Conservation (phyloP, 2,329 filamentous ascomycete species). For the Hypoxylon rubiginosum region DNA sequence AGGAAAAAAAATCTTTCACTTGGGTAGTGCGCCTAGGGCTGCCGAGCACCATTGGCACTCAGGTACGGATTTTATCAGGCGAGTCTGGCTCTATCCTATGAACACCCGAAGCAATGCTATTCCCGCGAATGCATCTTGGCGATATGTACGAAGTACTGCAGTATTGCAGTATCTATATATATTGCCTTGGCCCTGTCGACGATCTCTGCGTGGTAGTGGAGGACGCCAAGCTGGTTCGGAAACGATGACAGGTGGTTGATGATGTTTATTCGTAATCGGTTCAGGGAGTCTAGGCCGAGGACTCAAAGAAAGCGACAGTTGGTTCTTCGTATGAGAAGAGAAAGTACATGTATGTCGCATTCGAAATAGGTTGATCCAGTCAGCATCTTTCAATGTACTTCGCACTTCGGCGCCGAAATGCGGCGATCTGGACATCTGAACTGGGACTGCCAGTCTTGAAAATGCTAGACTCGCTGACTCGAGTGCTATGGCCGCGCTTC, state of each 20-base stretch:
- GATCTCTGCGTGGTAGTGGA: constrained; percentile 41
- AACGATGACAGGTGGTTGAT: constrained; percentile 38
- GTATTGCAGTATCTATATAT: constrained; percentile 18
- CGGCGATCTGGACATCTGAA: constrained; percentile 10
- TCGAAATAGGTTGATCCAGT: constrained; percentile 10
- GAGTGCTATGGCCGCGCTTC: constrained; percentile 1
- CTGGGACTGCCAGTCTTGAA: constrained; percentile 2
- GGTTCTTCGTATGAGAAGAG: constrained; percentile 11
- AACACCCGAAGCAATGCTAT: neutral
- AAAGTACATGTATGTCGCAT: constrained; percentile 1
- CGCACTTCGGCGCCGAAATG: constrained; percentile 27
- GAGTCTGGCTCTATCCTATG: neutral
- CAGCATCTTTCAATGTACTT: constrained; percentile 6
- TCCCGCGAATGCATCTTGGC: constrained; percentile 31
- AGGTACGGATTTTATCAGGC: constrained; percentile 15
- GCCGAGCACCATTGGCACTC: constrained; percentile 1
- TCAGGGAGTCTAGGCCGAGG: constrained; percentile 26
- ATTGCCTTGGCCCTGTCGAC: constrained; percentile 27
- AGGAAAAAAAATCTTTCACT: neutral
- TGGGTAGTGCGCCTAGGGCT: neutral
- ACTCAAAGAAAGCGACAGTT: constrained; percentile 13
- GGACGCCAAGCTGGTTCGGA: constrained; percentile 32
- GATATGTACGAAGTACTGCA: constrained; percentile 12
- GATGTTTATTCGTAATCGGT: constrained; percentile 36
- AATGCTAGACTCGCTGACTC: no score